Conservation (phyloP, 2,329 filamentous ascomycete species). For the Trichophyton rubrum region DNA sequence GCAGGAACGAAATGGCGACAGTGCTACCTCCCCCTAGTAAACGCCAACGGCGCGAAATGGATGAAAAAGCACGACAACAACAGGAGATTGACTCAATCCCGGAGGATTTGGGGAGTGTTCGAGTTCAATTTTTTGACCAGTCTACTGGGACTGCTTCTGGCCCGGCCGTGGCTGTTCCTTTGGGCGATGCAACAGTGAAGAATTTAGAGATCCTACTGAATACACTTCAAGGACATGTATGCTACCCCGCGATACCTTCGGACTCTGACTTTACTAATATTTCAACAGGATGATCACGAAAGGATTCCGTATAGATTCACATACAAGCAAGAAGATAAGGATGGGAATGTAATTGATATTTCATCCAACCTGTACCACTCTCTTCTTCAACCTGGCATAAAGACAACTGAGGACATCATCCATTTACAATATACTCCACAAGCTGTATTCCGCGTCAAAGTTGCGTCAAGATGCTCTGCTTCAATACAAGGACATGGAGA, state of each 20-base stretch:
- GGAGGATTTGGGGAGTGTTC: conserved; percentile 60
- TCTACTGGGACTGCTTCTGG: conserved; percentile 55
- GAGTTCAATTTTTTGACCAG: conserved; percentile 80
- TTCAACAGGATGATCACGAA: conserved; percentile 41
- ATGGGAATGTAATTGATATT: conserved; percentile 33
- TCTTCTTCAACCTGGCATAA: conserved; percentile 38
- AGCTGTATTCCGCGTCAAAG: conserved; percentile 84
- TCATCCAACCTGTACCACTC: conserved; percentile 39
- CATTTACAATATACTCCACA: conserved; percentile 62
- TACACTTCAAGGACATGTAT: conserved; percentile 63
- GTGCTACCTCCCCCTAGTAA: conserved; percentile 75
- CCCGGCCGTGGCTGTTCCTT: conserved; percentile 60
- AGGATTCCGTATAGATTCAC: conserved; percentile 56
- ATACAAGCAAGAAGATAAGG: conserved; percentile 35
- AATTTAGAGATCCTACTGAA: conserved; percentile 82
- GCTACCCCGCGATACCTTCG: conserved; percentile 14
- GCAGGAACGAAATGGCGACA: conserved; percentile 53
- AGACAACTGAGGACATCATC: conserved; percentile 49
- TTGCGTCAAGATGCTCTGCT: conserved; percentile 78
- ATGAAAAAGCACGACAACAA: conserved; percentile 59
- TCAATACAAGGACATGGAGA: conserved; percentile 84
- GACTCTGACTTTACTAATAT: background rate
- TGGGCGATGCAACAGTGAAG: conserved; percentile 75
- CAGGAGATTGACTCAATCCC: conserved; percentile 59
- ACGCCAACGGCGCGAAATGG: conserved; percentile 63